Evolutionary conservation across 75 land plant species (phyloP).

Genomic region (Pinus albicaulis): DNA sequence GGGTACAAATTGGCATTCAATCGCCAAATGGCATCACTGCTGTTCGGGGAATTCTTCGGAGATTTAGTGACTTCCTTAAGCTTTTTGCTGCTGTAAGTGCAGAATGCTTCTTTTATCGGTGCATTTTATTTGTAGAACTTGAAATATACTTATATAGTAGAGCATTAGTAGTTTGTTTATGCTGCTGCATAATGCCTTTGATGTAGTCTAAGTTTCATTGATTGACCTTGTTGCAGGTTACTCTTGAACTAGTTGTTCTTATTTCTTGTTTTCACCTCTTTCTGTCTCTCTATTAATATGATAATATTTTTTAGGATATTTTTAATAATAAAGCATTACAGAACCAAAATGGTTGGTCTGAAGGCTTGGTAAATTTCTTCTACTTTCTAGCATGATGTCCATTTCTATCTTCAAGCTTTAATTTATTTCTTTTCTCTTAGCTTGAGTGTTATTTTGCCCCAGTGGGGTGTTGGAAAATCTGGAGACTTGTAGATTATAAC

Average conservation of each 20-base stretch:
- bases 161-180: not conserved
- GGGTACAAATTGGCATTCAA: slow-evolving; percentile 91
- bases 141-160: not conserved
- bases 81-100: slow-evolving; percentile 72
- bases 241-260: too few relatives aligned
- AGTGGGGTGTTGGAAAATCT: too few relatives aligned
- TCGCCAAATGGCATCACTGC: slow-evolving; percentile 87
- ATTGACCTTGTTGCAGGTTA: too few relatives aligned
- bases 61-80: slow-evolving; percentile 93
- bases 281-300: too few relatives aligned
- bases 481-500: too few relatives aligned
- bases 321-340: not conserved
- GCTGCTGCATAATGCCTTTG: not conserved
- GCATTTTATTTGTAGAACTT: not conserved
- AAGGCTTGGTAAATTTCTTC: not conserved
- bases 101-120: not conserved
- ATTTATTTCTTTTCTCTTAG: not conserved
- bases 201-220: not conserved
- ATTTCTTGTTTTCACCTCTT: too few relatives aligned
- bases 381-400: not conserved
- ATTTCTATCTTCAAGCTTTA: not conserved
- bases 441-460: not conserved
- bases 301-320: too few relatives aligned
- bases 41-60: slow-evolving; percentile 50
- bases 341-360: not conserved